Evolutionary conservation across 768 basidiomycete species (phyloP).

Genomic region (Fibroporia radiculosa): DNA sequence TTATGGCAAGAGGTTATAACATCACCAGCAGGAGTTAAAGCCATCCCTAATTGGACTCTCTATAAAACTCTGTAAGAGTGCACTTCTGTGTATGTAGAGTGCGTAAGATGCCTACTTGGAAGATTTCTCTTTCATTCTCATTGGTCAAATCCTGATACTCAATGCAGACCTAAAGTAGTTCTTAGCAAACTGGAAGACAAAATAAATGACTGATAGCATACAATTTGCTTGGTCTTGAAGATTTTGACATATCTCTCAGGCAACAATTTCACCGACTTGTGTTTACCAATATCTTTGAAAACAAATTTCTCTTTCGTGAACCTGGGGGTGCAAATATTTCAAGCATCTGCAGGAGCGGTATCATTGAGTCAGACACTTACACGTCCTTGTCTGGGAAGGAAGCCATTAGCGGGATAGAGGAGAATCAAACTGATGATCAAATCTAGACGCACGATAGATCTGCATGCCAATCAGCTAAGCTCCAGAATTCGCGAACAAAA

Average conservation of each 20-base stretch:
- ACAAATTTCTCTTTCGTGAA: constrained; percentile 45
- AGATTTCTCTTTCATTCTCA: constrained; percentile 61
- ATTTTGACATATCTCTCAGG: constrained; percentile 48
- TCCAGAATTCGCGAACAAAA: background rate
- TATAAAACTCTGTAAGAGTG: constrained; percentile 18
- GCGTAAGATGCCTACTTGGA: constrained; percentile 45
- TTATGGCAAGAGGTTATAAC: too few relatives aligned
- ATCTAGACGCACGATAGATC: constrained; percentile 47
- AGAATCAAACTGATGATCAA: background rate
- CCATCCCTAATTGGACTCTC: constrained; percentile 76
- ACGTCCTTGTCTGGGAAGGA: constrained; percentile 34
- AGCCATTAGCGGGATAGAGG: background rate
- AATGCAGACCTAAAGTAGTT: constrained; percentile 49
- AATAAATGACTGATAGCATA: constrained; percentile 6
- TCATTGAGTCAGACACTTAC: constrained; percentile 25
- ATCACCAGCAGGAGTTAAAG: constrained; percentile 59
- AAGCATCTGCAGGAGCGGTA: background rate
- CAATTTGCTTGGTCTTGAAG: constrained; percentile 67
- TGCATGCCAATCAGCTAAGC: constrained; percentile 14
- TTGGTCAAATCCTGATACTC: constrained; percentile 48
- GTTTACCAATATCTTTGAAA: constrained; percentile 30
- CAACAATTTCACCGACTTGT: constrained; percentile 28
- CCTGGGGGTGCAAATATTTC: constrained; percentile 13
- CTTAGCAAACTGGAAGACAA: too few relatives aligned
- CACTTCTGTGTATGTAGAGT: background rate